These are phyloP conservation scores for Thermothelomyces thermophilus DNA, from an alignment of 2,329 filamentous ascomycete genomes.

Conservation along the genomic window DNA sequence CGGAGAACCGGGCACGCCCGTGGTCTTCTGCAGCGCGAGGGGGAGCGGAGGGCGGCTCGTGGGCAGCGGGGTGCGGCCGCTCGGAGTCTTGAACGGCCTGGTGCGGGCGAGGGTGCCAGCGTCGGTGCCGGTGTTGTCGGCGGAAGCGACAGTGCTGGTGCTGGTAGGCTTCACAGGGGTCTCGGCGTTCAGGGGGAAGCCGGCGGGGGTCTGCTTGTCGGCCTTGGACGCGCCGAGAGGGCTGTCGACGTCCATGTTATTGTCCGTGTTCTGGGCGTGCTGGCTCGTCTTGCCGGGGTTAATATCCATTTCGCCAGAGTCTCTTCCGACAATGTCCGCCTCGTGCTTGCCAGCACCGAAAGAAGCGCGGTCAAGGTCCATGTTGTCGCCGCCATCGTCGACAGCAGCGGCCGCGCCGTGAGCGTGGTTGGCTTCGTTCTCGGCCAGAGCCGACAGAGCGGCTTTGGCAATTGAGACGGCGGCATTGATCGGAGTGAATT, in stretches of 20 bases:
- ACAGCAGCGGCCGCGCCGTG: background rate
- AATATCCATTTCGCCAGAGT: background rate
- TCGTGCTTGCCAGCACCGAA: background rate
- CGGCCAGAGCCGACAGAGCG: background rate
- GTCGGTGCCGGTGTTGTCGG: background rate
- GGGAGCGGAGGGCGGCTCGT: background rate
- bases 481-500: background rate
- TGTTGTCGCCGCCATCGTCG: background rate
- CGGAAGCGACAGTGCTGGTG: background rate
- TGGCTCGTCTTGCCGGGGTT: background rate
- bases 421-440: background rate
- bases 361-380: background rate
- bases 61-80: slow-evolving; percentile 2
- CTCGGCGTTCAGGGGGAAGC: background rate
- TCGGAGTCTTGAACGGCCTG: background rate
- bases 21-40: background rate
- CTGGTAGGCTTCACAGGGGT: background rate
- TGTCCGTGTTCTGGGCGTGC: background rate
- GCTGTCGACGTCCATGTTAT: background rate
- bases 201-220: too few relatives aligned
- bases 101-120: background rate
- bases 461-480: background rate
- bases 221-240: too few relatives aligned
- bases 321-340: background rate
- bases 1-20: background rate